Evolutionary conservation across 75 land plant species (phyloP).

Genomic region (Sequoia sempervirens): DNA sequence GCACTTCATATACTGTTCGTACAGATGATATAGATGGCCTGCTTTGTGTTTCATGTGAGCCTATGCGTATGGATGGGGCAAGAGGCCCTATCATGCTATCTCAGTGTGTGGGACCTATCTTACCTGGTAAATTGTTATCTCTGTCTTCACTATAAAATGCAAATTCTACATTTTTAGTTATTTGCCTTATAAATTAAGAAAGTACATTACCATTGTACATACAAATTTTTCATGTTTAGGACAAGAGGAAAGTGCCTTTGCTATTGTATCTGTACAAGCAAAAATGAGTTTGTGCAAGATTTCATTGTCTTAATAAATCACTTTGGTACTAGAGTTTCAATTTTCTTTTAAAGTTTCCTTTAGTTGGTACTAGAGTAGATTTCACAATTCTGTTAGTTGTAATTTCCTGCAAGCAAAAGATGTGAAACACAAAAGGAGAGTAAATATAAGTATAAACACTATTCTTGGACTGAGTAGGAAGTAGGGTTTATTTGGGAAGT

Average conservation of each 20-base stretch:
- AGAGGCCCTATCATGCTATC: conserved; percentile 73
- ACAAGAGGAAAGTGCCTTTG: background rate
- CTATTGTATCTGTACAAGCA: background rate
- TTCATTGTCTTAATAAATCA: background rate
- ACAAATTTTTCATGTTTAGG: background rate
- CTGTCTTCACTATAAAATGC: background rate
- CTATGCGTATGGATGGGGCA: conserved; percentile 76
- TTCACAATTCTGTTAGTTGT: too few relatives aligned
- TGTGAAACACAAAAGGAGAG: too few relatives aligned
- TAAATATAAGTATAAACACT: too few relatives aligned
- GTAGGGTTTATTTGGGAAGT: too few relatives aligned
- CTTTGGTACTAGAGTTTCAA: too few relatives aligned
- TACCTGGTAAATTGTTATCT: conserved; percentile 47
- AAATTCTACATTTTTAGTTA: background rate
- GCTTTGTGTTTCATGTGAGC: conserved; percentile 87
- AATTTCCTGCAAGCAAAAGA: too few relatives aligned
- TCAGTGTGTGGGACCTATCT: conserved; percentile 68
- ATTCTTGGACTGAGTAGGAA: too few relatives aligned
- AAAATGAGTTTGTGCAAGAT: background rate
- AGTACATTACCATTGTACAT: background rate
- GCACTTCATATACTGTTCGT: conserved; percentile 46
- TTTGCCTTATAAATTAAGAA: background rate
- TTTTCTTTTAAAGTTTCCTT: too few relatives aligned
- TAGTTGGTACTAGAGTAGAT: too few relatives aligned
- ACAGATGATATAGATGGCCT: conserved; percentile 70